These are phyloP conservation scores for Yamadazyma oceani DNA, from an alignment of 1,139 yeast species.

Conservation along the genomic window DNA sequence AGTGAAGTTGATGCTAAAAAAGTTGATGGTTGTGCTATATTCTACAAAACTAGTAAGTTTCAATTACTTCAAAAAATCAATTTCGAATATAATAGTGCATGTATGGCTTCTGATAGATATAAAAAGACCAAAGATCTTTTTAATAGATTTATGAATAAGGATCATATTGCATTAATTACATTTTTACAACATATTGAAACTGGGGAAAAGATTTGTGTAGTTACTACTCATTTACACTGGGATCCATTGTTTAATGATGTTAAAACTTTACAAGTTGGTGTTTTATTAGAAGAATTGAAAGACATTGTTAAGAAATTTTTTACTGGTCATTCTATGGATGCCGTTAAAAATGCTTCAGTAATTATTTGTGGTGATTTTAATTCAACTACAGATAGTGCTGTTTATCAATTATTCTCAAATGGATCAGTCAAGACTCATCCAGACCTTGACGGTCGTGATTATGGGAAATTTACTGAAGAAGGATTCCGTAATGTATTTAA, in stretches of 20 bases:
- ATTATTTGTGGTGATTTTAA: constrained; percentile 95
- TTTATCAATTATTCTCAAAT: constrained; percentile 80
- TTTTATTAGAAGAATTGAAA: constrained; percentile 85
- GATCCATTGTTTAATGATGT: constrained; percentile 97
- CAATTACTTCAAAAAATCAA: constrained; percentile 67
- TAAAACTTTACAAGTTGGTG: constrained; percentile 92
- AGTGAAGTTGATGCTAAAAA: constrained; percentile 75
- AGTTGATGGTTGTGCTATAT: constrained; percentile 97
- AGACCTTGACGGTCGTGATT: constrained; percentile 84
- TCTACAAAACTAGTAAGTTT: constrained; percentile 71
- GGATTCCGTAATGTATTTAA: constrained; percentile 83
- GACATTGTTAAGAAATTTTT: constrained; percentile 52
- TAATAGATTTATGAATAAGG: constrained; percentile 95
- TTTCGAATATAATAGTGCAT: constrained; percentile 84
- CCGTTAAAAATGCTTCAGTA: constrained; percentile 66
- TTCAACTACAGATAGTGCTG: constrained; percentile 85
- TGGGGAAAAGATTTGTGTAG: constrained; percentile 71
- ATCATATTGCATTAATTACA: constrained; percentile 84
- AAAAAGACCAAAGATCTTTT: constrained; percentile 93
- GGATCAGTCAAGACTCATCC: constrained; percentile 73
- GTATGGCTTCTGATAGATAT: constrained; percentile 84
- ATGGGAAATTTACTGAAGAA: constrained; percentile 87
- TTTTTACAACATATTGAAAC: constrained; percentile 72
- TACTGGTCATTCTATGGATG: constrained; percentile 48
- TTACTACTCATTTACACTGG: constrained; percentile 97